Percentiles rank a stretch among this genome's conserved stretches.
phyloP scores from a whole-genome alignment of 768 basidiomycete genomes.

The Leucosporidium creatinivorum region DNA sequence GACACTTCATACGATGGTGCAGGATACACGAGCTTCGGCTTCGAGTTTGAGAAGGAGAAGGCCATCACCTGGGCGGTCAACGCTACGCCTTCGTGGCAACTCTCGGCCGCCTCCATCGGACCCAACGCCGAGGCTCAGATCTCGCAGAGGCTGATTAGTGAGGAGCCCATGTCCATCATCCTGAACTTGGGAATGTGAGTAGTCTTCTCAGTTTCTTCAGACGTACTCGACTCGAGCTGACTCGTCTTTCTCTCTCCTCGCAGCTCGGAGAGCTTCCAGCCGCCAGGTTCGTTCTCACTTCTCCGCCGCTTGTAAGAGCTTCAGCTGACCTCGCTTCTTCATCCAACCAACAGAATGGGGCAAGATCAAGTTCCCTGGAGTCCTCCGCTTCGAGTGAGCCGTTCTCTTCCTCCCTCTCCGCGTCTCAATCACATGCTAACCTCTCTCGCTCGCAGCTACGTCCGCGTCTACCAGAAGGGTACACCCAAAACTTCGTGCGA shows the following conservation, averaged over 20 bases:
- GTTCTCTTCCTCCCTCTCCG: no score
- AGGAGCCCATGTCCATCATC: slow-evolving; percentile 89
- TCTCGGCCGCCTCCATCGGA: slow-evolving; percentile 60
- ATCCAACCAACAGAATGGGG: slow-evolving; percentile 45
- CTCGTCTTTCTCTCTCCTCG: slow-evolving; percentile 42
- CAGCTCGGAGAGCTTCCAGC: slow-evolving; percentile 40
- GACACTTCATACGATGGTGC: slow-evolving; percentile 22
- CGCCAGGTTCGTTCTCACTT: background rate
- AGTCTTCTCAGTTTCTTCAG: no score
- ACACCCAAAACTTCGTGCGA: slow-evolving; percentile 64
- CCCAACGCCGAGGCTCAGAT: slow-evolving; percentile 57
- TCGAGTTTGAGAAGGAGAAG: slow-evolving; percentile 46
- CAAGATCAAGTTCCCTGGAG: slow-evolving; percentile 65
- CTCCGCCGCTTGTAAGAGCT: slow-evolving; percentile 51
- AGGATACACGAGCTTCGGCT: slow-evolving; percentile 28
- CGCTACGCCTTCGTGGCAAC: slow-evolving; percentile 62
- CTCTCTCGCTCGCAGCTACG: background rate
- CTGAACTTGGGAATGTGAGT: slow-evolving; percentile 39
- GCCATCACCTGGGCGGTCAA: slow-evolving; percentile 78
- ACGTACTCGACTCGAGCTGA: no score
- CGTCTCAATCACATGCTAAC: no score
- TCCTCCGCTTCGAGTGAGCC: slow-evolving; percentile 35
- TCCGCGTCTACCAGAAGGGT: slow-evolving; percentile 50
- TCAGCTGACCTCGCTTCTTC: no score
- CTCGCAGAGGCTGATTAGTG: slow-evolving; percentile 61